A percentile compares a stretch with the other conserved stretches of the same genome.
phyloP scores from a whole-genome alignment of 257 asterid genomes.

The Plantago elongata region DNA sequence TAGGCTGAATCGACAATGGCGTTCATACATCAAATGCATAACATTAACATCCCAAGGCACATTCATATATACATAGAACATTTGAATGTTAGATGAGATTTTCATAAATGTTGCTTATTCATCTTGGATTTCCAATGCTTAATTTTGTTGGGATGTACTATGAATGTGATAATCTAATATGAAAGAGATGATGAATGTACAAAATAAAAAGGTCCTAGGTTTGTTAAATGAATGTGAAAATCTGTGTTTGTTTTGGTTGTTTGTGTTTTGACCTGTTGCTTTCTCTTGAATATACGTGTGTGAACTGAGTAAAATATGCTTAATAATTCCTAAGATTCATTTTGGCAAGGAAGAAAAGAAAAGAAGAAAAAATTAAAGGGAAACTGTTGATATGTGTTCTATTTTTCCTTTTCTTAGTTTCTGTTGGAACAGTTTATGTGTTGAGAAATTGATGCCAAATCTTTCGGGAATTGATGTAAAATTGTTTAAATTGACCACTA shows the following conservation, averaged over 20 bases:
- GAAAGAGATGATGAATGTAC: neutral
- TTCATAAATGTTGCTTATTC: slow-evolving; percentile 9
- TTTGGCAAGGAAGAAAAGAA: neutral
- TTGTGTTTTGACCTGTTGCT: slow-evolving; percentile 31
- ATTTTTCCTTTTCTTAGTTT: neutral
- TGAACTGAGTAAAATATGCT: neutral
- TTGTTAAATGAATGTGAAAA: slow-evolving; percentile 45
- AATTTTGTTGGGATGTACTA: slow-evolving; percentile 7
- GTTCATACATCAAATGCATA: slow-evolving; percentile 29
- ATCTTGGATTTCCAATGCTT: slow-evolving; percentile 27
- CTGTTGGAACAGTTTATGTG: slow-evolving; percentile 11
- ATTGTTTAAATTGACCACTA: neutral
- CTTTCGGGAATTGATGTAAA: slow-evolving; percentile 34
- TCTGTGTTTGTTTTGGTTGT: slow-evolving; percentile 27
- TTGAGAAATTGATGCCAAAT: slow-evolving; percentile 54
- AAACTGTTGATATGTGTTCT: too few relatives aligned
- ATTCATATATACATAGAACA: neutral
- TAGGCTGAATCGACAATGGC: slow-evolving; percentile 32
- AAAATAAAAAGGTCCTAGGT: slow-evolving; percentile 11
- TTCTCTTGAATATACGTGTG: neutral
- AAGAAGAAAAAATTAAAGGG: too few relatives aligned
- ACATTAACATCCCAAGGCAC: too few relatives aligned
- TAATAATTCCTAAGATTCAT: slow-evolving; percentile 1
- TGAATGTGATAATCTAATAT: neutral
- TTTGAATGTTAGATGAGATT: slow-evolving; percentile 1